A percentile compares a stretch with the other conserved stretches of the same genome.
Conservation (phyloP, 306 rosid genomes). For the Lathyrus oleraceus region DNA sequence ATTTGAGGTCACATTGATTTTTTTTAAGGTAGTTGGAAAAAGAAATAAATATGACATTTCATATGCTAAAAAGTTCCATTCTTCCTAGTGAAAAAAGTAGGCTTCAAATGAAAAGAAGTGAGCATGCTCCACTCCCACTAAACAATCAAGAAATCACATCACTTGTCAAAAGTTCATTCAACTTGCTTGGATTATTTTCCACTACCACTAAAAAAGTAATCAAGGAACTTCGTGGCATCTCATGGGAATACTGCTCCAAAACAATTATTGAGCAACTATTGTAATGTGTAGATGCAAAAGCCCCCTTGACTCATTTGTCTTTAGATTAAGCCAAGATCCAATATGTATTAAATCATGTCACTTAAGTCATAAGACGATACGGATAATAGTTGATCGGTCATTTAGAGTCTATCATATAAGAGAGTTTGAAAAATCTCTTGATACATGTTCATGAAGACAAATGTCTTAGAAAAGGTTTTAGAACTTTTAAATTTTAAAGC, state of each 20-base stretch:
- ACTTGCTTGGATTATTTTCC: neutral
- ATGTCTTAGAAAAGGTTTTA: too few species aligned
- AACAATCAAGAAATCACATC: conserved; percentile 1
- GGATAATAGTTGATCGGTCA: too few species aligned
- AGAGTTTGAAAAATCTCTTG: too few species aligned
- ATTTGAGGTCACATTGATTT: neutral
- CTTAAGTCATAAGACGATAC: too few species aligned
- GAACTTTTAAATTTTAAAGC: too few species aligned
- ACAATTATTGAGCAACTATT: neutral
- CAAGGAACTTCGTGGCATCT: neutral
- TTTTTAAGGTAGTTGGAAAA: neutral
- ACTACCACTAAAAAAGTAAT: neutral
- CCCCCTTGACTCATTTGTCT: too few species aligned
- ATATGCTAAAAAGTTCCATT: neutral
- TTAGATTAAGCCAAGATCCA: too few species aligned
- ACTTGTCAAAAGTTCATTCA: neutral
- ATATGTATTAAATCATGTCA: too few species aligned
- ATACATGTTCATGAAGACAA: too few species aligned
- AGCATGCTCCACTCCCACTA: conserved; percentile 25
- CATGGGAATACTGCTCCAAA: neutral
- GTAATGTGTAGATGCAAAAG: neutral
- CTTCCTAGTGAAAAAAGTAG: neutral
- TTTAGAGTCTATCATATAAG: too few species aligned
- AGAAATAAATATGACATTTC: neutral
- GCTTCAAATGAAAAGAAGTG: neutral